phyloP scores from a whole-genome alignment of 2,329 filamentous ascomycete species.

The Alternaria consortialis region DNA sequence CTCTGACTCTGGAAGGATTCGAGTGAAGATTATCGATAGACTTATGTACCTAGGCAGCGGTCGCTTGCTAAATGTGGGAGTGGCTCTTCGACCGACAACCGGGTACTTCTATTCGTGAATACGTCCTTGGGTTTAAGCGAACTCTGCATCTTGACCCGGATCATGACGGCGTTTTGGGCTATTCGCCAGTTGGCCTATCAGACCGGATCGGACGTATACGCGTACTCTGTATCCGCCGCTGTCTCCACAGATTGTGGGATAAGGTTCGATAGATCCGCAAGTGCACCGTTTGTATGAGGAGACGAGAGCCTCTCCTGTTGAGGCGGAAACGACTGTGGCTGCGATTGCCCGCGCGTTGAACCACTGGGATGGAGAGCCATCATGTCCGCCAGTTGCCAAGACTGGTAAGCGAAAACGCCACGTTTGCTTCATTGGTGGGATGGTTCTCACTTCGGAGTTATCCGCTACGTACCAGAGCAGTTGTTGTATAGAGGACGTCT shows the following conservation, averaged over 20 bases:
- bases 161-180: background rate
- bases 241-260: slow-evolving; percentile 9
- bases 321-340: slow-evolving; percentile 7
- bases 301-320: slow-evolving; percentile 5
- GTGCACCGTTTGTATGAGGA: slow-evolving; percentile 4
- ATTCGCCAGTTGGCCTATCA: slow-evolving; percentile 3
- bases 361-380: slow-evolving; percentile 4
- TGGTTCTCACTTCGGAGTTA: background rate
- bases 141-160: background rate
- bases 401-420: background rate
- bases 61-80: background rate
- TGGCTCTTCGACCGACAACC: background rate
- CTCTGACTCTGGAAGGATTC: slow-evolving; percentile 1
- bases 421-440: background rate
- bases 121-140: background rate
- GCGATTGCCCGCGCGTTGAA: background rate
- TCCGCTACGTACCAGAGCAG: background rate
- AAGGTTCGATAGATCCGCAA: slow-evolving; percentile 6
- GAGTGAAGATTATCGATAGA: background rate
- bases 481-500: background rate
- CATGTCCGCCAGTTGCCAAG: slow-evolving; percentile 12
- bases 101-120: background rate
- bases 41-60: background rate
- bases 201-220: background rate
- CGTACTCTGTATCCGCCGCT: background rate